A percentile compares a stretch with the other conserved stretches of the same genome.
phyloP scores from a whole-genome alignment of 2,329 filamentous ascomycete species.

The Lecanoromycetidae sp. region DNA sequence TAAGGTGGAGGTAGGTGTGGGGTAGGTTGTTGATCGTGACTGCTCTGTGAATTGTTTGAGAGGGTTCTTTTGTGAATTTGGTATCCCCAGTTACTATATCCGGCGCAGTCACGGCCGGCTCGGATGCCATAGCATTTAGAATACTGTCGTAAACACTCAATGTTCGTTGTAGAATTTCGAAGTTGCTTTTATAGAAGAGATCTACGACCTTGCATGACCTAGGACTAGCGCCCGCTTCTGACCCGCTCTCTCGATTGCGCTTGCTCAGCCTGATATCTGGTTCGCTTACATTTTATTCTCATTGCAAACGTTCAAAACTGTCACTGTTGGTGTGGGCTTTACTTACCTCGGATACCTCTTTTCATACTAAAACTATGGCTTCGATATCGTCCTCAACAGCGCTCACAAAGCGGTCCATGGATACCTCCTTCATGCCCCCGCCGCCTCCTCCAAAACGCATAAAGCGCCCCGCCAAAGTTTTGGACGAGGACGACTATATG shows the following conservation, averaged over 20 bases:
- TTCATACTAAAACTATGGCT: slow-evolving; percentile 7
- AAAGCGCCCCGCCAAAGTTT: slow-evolving; percentile 73
- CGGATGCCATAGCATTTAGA: not conserved
- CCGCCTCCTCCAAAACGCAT: slow-evolving; percentile 77
- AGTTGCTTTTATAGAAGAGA: no score
- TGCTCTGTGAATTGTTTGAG: not conserved
- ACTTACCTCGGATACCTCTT: not conserved
- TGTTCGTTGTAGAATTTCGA: no score
- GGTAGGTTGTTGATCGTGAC: slow-evolving; percentile 22
- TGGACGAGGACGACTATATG: slow-evolving; percentile 91
- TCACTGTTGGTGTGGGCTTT: not conserved
- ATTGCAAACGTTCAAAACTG: no score
- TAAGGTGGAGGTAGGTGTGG: slow-evolving; percentile 24
- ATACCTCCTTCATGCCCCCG: slow-evolving; percentile 77
- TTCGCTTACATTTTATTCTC: no score
- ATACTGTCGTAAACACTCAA: no score
- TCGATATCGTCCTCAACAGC: slow-evolving; percentile 43
- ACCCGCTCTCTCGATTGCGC: not conserved
- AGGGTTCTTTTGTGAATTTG: not conserved
- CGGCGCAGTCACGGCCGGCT: not conserved
- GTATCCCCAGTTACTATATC: not conserved
- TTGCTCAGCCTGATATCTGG: not conserved
- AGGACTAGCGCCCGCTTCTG: not conserved
- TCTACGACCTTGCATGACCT: not conserved
- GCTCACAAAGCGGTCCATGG: slow-evolving; percentile 53